Percentiles rank a stretch among this genome's conserved stretches.
These are phyloP conservation scores for Euphorbia pulcherrima DNA, from an alignment of 345 rosid genomes.

Conservation along the genomic window DNA sequence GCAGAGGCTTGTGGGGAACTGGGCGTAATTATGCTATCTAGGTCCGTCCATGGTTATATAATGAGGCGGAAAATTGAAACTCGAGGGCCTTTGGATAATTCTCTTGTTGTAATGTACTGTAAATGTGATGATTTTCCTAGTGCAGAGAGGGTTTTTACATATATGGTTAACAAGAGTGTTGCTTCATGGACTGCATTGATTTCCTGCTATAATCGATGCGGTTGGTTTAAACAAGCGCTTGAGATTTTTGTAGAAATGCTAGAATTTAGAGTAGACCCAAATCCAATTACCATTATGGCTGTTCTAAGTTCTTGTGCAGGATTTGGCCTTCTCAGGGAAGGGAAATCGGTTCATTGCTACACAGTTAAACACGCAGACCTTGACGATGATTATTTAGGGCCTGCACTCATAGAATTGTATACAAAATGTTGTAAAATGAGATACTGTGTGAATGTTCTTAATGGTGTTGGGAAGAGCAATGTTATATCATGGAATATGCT, in stretches of 20 bases:
- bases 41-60: slow-evolving; percentile 46
- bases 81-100: slow-evolving; percentile 42
- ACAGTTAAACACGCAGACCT: slow-evolving; percentile 40
- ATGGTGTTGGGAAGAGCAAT: slow-evolving; percentile 38
- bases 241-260: slow-evolving; percentile 53
- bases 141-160: slow-evolving; percentile 50
- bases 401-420: slow-evolving; percentile 60
- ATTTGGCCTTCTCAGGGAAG: slow-evolving; percentile 51
- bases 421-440: slow-evolving; percentile 46
- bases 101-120: slow-evolving; percentile 60
- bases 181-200: slow-evolving; percentile 77
- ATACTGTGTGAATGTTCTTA: slow-evolving; percentile 46
- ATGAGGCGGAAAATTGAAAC: slow-evolving; percentile 33
- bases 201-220: slow-evolving; percentile 54
- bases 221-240: slow-evolving; percentile 45
- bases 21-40: slow-evolving; percentile 39
- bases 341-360: slow-evolving; percentile 69
- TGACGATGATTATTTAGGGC: slow-evolving; percentile 47
- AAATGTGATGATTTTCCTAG: slow-evolving; percentile 63
- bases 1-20: slow-evolving; percentile 55
- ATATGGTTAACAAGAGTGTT: slow-evolving; percentile 23
- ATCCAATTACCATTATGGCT: slow-evolving; percentile 55
- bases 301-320: slow-evolving; percentile 63
- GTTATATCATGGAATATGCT: slow-evolving; percentile 68
- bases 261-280: slow-evolving; percentile 38